Base-by-base conservation (phyloP, 768 basidiomycete species). In the Suillus placidus region DNA sequence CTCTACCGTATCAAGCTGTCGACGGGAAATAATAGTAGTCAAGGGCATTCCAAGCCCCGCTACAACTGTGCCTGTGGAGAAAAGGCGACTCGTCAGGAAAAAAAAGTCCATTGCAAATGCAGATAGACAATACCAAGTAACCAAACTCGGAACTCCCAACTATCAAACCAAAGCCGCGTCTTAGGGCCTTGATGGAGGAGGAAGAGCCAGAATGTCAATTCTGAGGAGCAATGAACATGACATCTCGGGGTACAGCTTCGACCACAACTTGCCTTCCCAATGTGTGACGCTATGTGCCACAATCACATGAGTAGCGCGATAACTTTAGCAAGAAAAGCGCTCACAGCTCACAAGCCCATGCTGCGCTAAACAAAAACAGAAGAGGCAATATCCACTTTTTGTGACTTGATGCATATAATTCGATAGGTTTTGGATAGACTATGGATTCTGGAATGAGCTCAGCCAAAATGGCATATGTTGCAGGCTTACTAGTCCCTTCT, bases 141-240 rank as follows among this genome's bases (percentile, higher is more conserved):
- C 93, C 93, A 94, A 20, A 85, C 72, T 52, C 83, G 82, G 74
- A 88, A 94, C 75, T 94, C 92, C 85, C 87, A 87, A 73, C 91
- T 91, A 30, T 85, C 79, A 75, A 94, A 94, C 93, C 93, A 94
- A 38, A 86, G 81, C 4, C 88, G 85, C 71, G 88, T 85, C 52
- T 81, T 78, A 0, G 89, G 89, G 4, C 89, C 89, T 77, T 93
- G 92, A 68, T 92, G 85, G 37, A 93, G 82, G 26, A 94, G 83
- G 74, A 94, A 94, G 35, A 94, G 72, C 93, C 93, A 94, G 71
- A 93, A 94, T 0, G 88, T 81, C 16, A 94, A 82, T 73, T 93
- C 92, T 92, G 73, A 32, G 34, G 18, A 35, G 58, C 1, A 42
- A 20, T 40, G 26, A 20, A 60, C 6, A 20, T 60, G 38, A 60